Conservation (phyloP, 306 rosid species). For the Trifolium subterraneum region DNA sequence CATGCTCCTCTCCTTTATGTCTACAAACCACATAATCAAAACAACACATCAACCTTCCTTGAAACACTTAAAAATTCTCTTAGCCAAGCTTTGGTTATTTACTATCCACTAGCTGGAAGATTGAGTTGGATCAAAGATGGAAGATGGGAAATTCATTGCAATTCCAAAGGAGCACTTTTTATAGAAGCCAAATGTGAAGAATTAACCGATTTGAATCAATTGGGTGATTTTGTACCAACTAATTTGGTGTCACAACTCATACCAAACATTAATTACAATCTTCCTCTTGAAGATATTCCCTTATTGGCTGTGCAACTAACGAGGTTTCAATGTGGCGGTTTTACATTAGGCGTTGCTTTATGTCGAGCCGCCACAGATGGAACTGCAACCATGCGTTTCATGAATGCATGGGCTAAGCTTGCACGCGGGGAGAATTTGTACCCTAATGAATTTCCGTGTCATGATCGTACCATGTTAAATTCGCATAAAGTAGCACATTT, state of each 20-base stretch:
- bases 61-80: slow-evolving; percentile 33
- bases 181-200: slow-evolving; percentile 36
- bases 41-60: not conserved
- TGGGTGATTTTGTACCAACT: slow-evolving; percentile 51
- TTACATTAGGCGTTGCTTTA: slow-evolving; percentile 16
- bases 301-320: slow-evolving; percentile 42
- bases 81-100: slow-evolving; percentile 33
- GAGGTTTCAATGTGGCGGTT: slow-evolving; percentile 30
- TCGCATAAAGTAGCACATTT: not conserved
- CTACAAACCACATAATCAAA: slow-evolving; percentile 28
- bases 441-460: slow-evolving; percentile 10
- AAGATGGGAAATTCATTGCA: slow-evolving; percentile 46
- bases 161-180: slow-evolving; percentile 39
- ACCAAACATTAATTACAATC: slow-evolving; percentile 40
- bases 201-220: not conserved
- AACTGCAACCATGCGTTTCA: slow-evolving; percentile 3
- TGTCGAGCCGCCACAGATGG: slow-evolving; percentile 43
- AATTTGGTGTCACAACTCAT: slow-evolving; percentile 34
- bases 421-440: slow-evolving; percentile 31
- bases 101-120: slow-evolving; percentile 55
- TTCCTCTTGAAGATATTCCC: slow-evolving; percentile 40
- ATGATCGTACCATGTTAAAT: slow-evolving; percentile 36
- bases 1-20: slow-evolving; percentile 49
- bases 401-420: slow-evolving; percentile 43
- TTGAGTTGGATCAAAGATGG: slow-evolving; percentile 26